These are phyloP conservation scores for Fraxinus americana DNA, from an alignment of 257 asterid genomes.

Conservation along the genomic window DNA sequence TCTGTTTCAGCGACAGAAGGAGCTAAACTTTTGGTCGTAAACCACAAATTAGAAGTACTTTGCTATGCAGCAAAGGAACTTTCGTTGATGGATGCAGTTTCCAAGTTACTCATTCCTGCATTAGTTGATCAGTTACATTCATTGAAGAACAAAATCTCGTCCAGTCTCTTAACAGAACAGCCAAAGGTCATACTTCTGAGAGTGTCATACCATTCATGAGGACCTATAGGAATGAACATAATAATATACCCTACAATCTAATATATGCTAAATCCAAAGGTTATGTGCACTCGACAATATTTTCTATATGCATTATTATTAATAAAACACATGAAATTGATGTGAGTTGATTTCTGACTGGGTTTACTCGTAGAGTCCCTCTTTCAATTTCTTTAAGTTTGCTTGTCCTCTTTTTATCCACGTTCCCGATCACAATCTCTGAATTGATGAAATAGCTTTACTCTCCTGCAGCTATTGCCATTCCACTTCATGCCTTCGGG, in stretches of 20 bases:
- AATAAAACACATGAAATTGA: conserved; percentile 13
- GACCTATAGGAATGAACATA: not conserved
- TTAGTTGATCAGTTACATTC: conserved; percentile 73
- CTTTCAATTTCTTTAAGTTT: conserved; percentile 9
- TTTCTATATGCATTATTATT: not conserved
- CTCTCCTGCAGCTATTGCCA: conserved; percentile 68
- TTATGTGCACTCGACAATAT: conserved; percentile 8
- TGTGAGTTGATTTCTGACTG: conserved; percentile 14
- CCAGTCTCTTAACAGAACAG: conserved; percentile 55
- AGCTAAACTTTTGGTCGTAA: conserved; percentile 65
- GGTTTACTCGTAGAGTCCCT: conserved; percentile 5
- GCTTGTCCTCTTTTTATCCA: conserved; percentile 4
- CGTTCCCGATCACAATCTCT: not conserved
- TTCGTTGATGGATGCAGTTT: conserved; percentile 50
- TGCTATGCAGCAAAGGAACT: conserved; percentile 74
- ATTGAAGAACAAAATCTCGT: conserved; percentile 59
- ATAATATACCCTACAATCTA: not conserved
- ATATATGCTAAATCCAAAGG: conserved; percentile 4
- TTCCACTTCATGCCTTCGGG: conserved; percentile 87
- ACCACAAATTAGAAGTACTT: conserved; percentile 74
- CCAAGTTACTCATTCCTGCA: conserved; percentile 82
- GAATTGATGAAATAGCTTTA: conserved; percentile 28
- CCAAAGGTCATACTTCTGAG: conserved; percentile 54
- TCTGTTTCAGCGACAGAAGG: conserved; percentile 63
- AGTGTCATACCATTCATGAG: conserved; percentile 9